Base-by-base conservation (phyloP, 495 filamentous ascomycete species). In the Penicillium canescens region DNA sequence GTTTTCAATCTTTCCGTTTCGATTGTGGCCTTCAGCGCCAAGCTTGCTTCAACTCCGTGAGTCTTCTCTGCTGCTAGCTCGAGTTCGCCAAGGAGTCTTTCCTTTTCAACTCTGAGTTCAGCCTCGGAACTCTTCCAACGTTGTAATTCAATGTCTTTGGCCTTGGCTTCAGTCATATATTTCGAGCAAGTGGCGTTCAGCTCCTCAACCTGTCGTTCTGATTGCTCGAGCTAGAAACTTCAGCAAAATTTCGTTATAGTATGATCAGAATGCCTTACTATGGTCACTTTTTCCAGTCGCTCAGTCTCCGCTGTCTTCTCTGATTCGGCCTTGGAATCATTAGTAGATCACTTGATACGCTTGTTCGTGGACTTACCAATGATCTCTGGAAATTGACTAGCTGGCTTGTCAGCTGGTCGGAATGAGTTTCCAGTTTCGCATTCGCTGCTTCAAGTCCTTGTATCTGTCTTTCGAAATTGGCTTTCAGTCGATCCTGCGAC, bases 391-490 rank as follows among this genome's bases (percentile, higher is more conserved):
- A 42, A 4, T 48, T 48, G 2, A 13, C 42, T 31, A 76, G 46
- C 20, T 68, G 55, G 26, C 41, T 41, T 5, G 57, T 52, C 8
- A 63, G 10, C 2, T 45, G 42, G 10, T 52, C 42, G 3, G 55
- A 14, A 13, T 54, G 23, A 9, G 37, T 57, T 46, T 67, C 55
- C 12, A 66, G 12, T 2, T 59, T 59, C 2, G 53, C 8, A 14
- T 69, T 75, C 6, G 67, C 63, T 13, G 45, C 39, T 35, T 61
- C 33, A 6, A 66, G 35, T 7, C 33, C 40, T 10, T 63, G 57
- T 6, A 71, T 40, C 26, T 66, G 54, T 26, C 60, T 56, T 21
- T 72, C 60, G 18, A 63, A 68, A 14, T 47, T 55, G 6, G 53
- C 54, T 33, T 51, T 59, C 28, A 53, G 54, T 24, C 65, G 54